phyloP scores from a whole-genome alignment of 495 filamentous ascomycete species.

The Penicillium bialowiezense region DNA sequence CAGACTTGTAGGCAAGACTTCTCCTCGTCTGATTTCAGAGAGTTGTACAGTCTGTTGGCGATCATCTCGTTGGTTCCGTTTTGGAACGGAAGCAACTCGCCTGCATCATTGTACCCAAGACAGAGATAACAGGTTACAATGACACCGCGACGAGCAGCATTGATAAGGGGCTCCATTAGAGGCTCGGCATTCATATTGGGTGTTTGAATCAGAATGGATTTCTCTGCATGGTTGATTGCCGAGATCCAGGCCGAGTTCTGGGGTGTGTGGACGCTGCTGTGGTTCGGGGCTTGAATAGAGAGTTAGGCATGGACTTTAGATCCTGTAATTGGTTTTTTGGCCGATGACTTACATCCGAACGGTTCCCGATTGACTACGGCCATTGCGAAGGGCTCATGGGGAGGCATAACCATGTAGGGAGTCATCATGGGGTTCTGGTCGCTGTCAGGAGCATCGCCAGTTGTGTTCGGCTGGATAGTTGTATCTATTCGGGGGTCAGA shows the following conservation, averaged over 20 bases:
- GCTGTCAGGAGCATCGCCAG: conserved; percentile 51
- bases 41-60: conserved; percentile 52
- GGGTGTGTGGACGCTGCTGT: conserved; percentile 56
- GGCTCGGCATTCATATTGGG: conserved; percentile 73
- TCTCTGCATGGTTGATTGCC: conserved; percentile 58
- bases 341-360: conserved; percentile 47
- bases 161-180: conserved; percentile 56
- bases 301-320: not conserved
- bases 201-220: conserved; percentile 67
- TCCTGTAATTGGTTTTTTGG: too few relatives aligned
- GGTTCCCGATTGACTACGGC: conserved; percentile 68
- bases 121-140: conserved; percentile 67
- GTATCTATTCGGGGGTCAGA: conserved; percentile 39
- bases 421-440: conserved; percentile 53
- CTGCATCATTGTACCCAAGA: conserved; percentile 75
- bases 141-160: conserved; percentile 63
- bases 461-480: conserved; percentile 50
- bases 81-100: conserved; percentile 71
- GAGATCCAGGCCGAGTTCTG: conserved; percentile 74
- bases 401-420: conserved; percentile 56
- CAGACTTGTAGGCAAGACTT: conserved; percentile 51
- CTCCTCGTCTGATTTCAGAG: conserved; percentile 42
- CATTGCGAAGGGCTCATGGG: conserved; percentile 61
- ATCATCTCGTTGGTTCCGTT: conserved; percentile 74
- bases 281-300: conserved; percentile 44